These are phyloP conservation scores for Clonostachys rhizophaga DNA, from an alignment of 2,329 filamentous ascomycete genomes.

Conservation along the genomic window DNA sequence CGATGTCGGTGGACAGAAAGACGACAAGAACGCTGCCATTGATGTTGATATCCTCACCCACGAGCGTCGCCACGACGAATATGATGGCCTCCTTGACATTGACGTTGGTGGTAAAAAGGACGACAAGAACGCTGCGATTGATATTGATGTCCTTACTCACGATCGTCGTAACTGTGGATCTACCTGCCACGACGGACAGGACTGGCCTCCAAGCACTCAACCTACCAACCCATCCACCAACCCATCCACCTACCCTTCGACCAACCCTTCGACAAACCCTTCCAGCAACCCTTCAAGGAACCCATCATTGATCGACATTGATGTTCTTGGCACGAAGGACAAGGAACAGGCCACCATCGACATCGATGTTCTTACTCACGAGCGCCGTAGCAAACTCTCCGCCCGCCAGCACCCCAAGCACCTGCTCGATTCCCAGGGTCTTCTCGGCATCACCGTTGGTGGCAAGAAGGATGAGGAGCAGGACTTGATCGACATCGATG, in stretches of 20 bases:
- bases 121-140: slow-evolving; percentile 5
- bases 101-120: slow-evolving; percentile 4
- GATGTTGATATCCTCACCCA: slow-evolving; percentile 3
- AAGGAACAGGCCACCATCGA: slow-evolving; percentile 6
- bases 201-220: neutral
- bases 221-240: neutral
- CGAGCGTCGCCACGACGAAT: neutral
- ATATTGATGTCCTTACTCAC: slow-evolving; percentile 7
- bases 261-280: too few species aligned
- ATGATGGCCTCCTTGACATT: slow-evolving; percentile 1
- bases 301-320: slow-evolving; percentile 4
- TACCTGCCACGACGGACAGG: neutral
- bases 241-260: neutral
- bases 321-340: slow-evolving; percentile 8
- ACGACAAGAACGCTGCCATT: slow-evolving; percentile 2
- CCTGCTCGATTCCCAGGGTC: neutral
- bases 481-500: slow-evolving; percentile 8
- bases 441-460: slow-evolving; percentile 1
- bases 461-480: slow-evolving; percentile 6
- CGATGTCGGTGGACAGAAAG: slow-evolving; percentile 7
- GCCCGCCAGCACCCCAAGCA: neutral
- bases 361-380: slow-evolving; percentile 7
- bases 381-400: neutral
- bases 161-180: neutral
- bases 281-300: neutral